Conservation (phyloP, 495 filamentous ascomycete species). For the Podospora pseudopauciseta region DNA sequence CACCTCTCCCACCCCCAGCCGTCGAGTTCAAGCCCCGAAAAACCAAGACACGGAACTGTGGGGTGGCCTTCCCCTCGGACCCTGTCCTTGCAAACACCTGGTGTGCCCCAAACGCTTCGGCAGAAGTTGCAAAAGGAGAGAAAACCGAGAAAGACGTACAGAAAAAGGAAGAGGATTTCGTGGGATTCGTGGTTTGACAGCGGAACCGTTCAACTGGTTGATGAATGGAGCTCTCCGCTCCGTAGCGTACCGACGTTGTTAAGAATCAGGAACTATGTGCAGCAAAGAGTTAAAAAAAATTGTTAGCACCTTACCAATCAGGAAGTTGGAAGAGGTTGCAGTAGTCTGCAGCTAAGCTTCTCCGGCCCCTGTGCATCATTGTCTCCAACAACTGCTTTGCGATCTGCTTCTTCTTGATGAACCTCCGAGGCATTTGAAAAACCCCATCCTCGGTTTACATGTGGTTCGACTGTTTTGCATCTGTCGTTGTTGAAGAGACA, state of each 20-base stretch:
- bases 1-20: background rate
- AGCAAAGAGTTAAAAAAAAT: background rate
- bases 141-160: background rate
- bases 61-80: constrained; percentile 8
- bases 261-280: background rate
- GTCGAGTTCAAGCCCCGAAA: constrained; percentile 11
- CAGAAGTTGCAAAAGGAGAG: background rate
- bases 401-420: background rate
- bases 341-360: constrained; percentile 1
- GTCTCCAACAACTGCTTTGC: background rate
- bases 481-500: background rate
- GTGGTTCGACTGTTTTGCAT: background rate
- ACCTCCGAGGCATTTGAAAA: background rate
- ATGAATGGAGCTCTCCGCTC: background rate
- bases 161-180: background rate
- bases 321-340: background rate
- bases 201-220: background rate
- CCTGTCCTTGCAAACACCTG: background rate
- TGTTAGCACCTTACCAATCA: constrained; percentile 4
- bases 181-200: background rate
- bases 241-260: background rate
- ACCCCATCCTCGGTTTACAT: background rate
- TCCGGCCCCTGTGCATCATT: background rate
- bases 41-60: constrained; percentile 18
- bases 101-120: background rate